Conservation (phyloP, 257 asterid species). For the Solanum sparsipilum region DNA sequence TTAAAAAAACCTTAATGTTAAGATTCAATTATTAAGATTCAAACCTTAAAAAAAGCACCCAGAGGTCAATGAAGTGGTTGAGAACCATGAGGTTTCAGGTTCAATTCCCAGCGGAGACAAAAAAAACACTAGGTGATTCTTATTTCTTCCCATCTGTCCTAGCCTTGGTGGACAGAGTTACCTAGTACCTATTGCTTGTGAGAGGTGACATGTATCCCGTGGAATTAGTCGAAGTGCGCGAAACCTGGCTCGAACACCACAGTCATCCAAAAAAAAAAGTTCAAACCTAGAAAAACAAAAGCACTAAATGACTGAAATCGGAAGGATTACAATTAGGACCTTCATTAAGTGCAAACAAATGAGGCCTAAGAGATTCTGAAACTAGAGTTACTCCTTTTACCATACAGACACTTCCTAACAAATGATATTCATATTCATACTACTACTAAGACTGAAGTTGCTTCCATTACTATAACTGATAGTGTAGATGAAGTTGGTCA, state of each 20-base stretch:
- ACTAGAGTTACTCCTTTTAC: background rate
- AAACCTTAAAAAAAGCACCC: background rate
- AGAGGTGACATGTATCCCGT: background rate
- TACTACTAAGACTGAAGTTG: background rate
- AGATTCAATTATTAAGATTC: background rate
- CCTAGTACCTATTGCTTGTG: background rate
- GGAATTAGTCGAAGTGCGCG: background rate
- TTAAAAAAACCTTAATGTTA: background rate
- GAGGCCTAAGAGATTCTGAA: background rate
- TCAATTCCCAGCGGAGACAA: background rate
- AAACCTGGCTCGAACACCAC: background rate
- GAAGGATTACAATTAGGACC: background rate
- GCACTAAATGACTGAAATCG: background rate
- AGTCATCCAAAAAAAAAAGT: background rate
- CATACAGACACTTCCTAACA: background rate
- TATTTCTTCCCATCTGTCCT: background rate
- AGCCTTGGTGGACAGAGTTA: background rate
- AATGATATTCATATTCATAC: background rate
- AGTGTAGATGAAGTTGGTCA: background rate
- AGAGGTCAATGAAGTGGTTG: background rate
- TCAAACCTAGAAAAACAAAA: background rate
- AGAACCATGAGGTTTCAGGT: background rate
- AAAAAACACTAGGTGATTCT: background rate
- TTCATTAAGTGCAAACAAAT: background rate
- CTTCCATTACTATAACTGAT: background rate